Evolutionary conservation across 768 basidiomycete genomes (phyloP).

Genomic region (Tylopilus intermedius): DNA sequence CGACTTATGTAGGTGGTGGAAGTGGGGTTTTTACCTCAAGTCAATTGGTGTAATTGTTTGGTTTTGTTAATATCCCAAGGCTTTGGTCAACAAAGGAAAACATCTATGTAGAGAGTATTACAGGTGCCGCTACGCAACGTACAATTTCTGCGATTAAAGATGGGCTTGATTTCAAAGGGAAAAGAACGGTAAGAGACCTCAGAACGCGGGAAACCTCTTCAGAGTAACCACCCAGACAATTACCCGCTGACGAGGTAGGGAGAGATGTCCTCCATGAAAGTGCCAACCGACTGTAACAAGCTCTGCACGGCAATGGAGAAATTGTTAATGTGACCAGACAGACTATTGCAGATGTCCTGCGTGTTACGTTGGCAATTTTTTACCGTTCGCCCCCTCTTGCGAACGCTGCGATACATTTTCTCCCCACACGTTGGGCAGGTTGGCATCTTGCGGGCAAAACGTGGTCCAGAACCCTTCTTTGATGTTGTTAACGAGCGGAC

Average conservation of each 20-base stretch:
- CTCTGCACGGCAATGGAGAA: background rate
- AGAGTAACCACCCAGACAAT: background rate
- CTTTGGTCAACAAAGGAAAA: slow-evolving; percentile 14
- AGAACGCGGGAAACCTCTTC: background rate
- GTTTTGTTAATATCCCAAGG: slow-evolving; percentile 10
- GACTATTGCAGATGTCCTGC: background rate
- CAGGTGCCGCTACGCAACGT: background rate
- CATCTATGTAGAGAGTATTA: background rate
- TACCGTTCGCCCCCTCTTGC: background rate
- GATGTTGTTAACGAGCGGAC: background rate
- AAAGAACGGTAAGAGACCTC: background rate
- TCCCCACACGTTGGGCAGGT: background rate
- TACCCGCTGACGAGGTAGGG: background rate
- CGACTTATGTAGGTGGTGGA: background rate
- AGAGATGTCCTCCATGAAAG: slow-evolving; percentile 1
- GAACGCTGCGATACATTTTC: no score
- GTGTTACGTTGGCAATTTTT: background rate
- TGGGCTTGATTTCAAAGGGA: background rate
- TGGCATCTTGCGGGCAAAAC: background rate
- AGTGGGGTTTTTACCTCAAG: background rate
- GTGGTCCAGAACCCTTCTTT: background rate
- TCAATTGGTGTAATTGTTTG: slow-evolving; percentile 17
- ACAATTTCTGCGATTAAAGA: background rate
- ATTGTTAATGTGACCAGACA: background rate
- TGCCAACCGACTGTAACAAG: slow-evolving; percentile 4